Evolutionary conservation across 768 basidiomycete genomes (phyloP), one percentile per base, ranked within the genome.

Genomic region (Mycena kentingensis): DNA sequence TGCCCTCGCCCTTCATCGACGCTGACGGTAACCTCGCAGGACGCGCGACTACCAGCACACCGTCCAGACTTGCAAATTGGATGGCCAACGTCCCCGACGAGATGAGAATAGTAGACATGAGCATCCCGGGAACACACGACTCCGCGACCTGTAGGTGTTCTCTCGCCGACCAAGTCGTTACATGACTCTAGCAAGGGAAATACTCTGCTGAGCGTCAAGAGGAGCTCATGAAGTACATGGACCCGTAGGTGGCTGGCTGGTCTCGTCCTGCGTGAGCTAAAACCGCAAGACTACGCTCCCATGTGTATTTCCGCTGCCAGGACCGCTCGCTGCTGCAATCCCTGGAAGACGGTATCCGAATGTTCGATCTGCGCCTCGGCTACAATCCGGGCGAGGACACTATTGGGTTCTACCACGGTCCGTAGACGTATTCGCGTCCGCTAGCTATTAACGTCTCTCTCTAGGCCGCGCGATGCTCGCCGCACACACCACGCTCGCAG

Each of bases 51-150:
- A n/a, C n/a, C n/a, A n/a, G n/a, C n/a, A n/a, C n/a, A n/a, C n/a
- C n/a, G n/a, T n/a, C n/a, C n/a, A n/a, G n/a, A n/a, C n/a, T n/a
- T n/a, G n/a, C n/a, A n/a, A n/a, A 78, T 51, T 77, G 77, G 78
- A 78, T 80, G 79, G 68, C 74, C 6, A 69, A 64, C 25, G 49
- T 77, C 29, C 61, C 72, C 2, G 78, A 79, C 55, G 68, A 58
- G 34, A 79, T 74, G 1, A 65, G 62, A 48, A 61, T 81, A 1
- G 75, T 76, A 8, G 71, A 74, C 34, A 76, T 80, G 74, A 80
- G 78, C 56, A 56, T 81, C n/a, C 79, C 78, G 11, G 79, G 78
- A 25, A 77, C 76, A 2, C 79, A 81, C 52, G 79, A 81, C 62
- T 68, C 77, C 1, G 66, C 75, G 1, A 79, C 79, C 11, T 75